Evolutionary conservation across 208 protist genomes (phyloP).

Genomic region (Acanthamoeba divionensis): DNA sequence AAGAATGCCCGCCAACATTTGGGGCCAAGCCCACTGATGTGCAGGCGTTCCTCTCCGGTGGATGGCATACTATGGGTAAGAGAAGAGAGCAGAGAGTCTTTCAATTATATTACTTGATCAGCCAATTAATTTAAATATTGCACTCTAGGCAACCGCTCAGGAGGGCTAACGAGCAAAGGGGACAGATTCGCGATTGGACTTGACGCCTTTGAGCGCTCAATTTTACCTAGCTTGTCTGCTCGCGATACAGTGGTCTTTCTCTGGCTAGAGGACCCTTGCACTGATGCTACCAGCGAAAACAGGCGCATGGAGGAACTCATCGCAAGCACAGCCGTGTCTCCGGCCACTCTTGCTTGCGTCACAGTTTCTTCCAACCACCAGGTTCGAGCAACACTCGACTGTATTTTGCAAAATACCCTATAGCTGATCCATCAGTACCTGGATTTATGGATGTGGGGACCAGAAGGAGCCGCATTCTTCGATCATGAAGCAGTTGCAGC

Average conservation of each 20-base stretch:
- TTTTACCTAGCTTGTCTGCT: neutral
- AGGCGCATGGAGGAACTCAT: no score
- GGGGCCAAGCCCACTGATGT: conserved; percentile 15
- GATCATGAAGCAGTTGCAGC: no score
- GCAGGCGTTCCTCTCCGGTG: neutral
- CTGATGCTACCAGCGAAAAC: neutral
- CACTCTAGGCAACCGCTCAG: neutral
- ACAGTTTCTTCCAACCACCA: no score
- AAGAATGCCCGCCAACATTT: conserved; percentile 24
- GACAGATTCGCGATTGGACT: neutral
- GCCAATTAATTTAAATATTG: no score
- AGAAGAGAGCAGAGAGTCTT: neutral
- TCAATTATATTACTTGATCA: no score
- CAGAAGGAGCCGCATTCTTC: no score
- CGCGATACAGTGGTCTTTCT: neutral
- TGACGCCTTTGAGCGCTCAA: neutral
- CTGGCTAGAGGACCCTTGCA: neutral
- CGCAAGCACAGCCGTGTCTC: no score
- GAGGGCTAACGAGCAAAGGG: neutral
- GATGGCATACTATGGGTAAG: conserved; percentile 4
- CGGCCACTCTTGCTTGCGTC: no score
- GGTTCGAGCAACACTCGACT: no score
- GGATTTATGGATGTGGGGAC: no score
- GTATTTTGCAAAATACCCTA: no score
- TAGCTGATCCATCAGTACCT: no score